A percentile compares a stretch with the other conserved stretches of the same genome.
Conservation (phyloP, 106 monocot species). For the Phalaenopsis aphrodite region DNA sequence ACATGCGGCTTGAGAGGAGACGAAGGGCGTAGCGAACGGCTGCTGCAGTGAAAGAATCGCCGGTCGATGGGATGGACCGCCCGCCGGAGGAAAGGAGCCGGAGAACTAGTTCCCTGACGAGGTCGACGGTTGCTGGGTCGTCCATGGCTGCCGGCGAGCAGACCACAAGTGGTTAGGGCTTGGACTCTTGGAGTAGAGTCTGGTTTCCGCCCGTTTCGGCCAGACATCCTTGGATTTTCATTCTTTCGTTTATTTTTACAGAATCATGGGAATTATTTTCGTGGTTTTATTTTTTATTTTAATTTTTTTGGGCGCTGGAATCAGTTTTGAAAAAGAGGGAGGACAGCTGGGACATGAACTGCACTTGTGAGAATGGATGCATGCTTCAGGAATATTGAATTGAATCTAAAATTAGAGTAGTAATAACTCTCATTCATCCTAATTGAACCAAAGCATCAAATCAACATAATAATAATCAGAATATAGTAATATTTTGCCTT, state of each 20-base stretch:
- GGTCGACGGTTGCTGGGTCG: constrained; percentile 62
- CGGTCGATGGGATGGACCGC: constrained; percentile 10
- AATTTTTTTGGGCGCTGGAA: neutral
- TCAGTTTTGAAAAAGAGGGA: neutral
- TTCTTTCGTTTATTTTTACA: neutral
- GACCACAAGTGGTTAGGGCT: constrained; percentile 1
- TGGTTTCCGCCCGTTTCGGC: neutral
- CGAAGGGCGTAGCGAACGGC: constrained; percentile 65
- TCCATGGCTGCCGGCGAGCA: constrained; percentile 49
- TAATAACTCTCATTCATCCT: too few relatives aligned
- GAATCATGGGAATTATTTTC: neutral
- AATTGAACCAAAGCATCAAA: too few relatives aligned
- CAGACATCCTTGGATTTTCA: neutral
- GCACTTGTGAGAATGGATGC: too few relatives aligned
- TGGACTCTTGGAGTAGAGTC: neutral
- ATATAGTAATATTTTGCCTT: too few relatives aligned
- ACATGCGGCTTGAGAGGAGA: constrained; percentile 72
- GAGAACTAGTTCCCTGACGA: constrained; percentile 73
- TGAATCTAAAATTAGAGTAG: too few relatives aligned
- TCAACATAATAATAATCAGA: too few relatives aligned
- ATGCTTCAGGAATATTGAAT: too few relatives aligned
- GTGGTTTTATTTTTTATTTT: neutral
- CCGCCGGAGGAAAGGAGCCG: constrained; percentile 42
- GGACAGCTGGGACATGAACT: neutral
- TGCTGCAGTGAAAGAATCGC: constrained; percentile 11